phyloP scores from a whole-genome alignment of 208 protist genomes.

The Histomonas meleagridis region DNA sequence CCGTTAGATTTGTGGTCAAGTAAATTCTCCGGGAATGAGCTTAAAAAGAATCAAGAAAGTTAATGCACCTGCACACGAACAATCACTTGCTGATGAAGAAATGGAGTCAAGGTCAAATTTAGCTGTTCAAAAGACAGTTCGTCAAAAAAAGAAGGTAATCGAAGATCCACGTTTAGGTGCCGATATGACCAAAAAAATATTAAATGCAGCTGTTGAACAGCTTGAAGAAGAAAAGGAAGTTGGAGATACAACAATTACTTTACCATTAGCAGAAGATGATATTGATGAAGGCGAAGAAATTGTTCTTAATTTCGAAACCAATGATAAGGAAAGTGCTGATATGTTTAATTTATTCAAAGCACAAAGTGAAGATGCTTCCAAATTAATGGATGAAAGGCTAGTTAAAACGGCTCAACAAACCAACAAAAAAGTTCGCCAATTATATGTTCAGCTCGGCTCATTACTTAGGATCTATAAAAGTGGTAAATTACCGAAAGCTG shows the following conservation, averaged over 20 bases:
- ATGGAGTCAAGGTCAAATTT: not conserved
- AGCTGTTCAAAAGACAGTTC: not conserved
- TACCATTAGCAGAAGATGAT: not conserved
- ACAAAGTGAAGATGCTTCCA: not conserved
- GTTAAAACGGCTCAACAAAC: not conserved
- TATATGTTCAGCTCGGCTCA: not conserved
- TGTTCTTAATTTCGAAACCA: not conserved
- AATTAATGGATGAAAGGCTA: not conserved
- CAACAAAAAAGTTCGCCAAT: not conserved
- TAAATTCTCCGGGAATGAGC: too few relatives aligned
- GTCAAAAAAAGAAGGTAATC: conserved; percentile 28
- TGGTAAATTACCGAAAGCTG: conserved; percentile 28
- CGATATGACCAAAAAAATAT: conserved; percentile 31
- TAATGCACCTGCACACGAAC: not conserved
- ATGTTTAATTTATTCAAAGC: not conserved
- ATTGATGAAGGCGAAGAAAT: not conserved
- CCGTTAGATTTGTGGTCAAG: too few relatives aligned
- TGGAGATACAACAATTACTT: not conserved
- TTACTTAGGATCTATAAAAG: conserved; percentile 20
- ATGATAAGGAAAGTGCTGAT: not conserved
- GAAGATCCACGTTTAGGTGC: not conserved
- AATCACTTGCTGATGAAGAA: not conserved
- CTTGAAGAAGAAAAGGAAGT: not conserved
- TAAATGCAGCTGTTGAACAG: not conserved
- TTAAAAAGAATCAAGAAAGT: not conserved